A percentile compares a stretch with the other conserved stretches of the same genome.
phyloP scores from a whole-genome alignment of 306 rosid species.

The Pueraria montana region DNA sequence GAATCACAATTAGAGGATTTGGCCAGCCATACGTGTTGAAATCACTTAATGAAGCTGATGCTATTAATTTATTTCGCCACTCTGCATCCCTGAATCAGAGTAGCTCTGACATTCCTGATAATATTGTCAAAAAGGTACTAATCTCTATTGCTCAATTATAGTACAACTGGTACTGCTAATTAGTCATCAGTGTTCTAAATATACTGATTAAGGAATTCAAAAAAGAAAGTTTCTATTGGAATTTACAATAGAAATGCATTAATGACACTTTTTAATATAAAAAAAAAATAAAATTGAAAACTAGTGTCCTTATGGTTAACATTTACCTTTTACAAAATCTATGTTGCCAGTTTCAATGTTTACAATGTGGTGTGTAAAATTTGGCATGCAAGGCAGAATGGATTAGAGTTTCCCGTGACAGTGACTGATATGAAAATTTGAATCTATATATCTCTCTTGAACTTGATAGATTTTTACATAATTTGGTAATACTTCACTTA shows the following conservation, averaged over 20 bases:
- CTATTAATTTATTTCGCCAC: slow-evolving; percentile 56
- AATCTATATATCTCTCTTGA: too few relatives aligned
- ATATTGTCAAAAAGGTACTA: slow-evolving; percentile 62
- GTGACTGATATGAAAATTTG: neutral
- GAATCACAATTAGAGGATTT: slow-evolving; percentile 54
- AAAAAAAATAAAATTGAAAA: too few relatives aligned
- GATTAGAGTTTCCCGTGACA: neutral
- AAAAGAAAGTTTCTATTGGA: too few relatives aligned
- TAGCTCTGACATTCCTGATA: slow-evolving; percentile 45
- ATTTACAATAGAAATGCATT: too few relatives aligned
- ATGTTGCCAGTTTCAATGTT: neutral
- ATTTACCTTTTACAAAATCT: neutral
- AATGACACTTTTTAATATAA: too few relatives aligned
- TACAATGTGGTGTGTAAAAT: neutral
- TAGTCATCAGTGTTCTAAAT: too few relatives aligned
- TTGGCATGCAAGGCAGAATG: neutral
- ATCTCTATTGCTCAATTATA: slow-evolving; percentile 13
- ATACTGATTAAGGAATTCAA: too few relatives aligned
- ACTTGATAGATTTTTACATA: neutral
- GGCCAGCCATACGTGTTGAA: slow-evolving; percentile 41
- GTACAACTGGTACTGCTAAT: too few relatives aligned
- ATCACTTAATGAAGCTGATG: slow-evolving; percentile 53
- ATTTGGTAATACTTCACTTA: too few relatives aligned
- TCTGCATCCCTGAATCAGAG: slow-evolving; percentile 52
- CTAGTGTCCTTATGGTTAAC: too few relatives aligned